Conservation (phyloP, 31 red algal genomes). For the Porphyra umbilicalis region DNA sequence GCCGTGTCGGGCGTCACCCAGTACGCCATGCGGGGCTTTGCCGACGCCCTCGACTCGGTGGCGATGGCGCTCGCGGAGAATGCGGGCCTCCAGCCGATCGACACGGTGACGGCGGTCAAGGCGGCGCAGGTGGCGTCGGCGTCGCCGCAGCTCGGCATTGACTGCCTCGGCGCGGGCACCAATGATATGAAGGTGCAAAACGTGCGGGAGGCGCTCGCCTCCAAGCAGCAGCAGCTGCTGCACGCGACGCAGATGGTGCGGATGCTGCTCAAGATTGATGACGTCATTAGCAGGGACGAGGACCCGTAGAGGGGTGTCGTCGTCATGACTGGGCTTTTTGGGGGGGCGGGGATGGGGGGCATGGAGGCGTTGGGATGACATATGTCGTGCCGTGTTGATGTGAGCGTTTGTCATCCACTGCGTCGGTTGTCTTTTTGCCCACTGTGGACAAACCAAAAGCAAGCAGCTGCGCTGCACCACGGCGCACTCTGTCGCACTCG, state of each 20-base stretch:
- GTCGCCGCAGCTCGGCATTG: slow-evolving; percentile 82
- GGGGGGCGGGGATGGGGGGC: no score
- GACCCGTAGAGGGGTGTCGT: not conserved
- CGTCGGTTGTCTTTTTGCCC: no score
- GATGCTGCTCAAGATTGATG: slow-evolving; percentile 99
- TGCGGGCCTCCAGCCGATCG: slow-evolving; percentile 82
- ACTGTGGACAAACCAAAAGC: no score
- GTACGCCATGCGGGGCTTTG: slow-evolving; percentile 90
- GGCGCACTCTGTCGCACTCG: no score
- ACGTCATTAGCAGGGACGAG: slow-evolving; percentile 47
- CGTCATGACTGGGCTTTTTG: no score
- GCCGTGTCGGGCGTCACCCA: slow-evolving; percentile 84
- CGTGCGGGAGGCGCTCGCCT: slow-evolving; percentile 87
- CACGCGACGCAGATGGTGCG: slow-evolving; percentile 94
- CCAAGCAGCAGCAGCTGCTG: slow-evolving; percentile 92
- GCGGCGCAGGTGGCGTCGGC: slow-evolving; percentile 75
- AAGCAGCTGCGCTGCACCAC: no score
- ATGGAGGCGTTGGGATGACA: no score
- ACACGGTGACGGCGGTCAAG: slow-evolving; percentile 67
- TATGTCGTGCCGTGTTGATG: no score
- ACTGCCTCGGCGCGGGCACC: slow-evolving; percentile 83
- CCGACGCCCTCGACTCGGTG: slow-evolving; percentile 85
- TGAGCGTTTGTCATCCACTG: no score
- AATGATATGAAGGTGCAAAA: slow-evolving; percentile 98
- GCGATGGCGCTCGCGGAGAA: slow-evolving; percentile 96